phyloP scores from a whole-genome alignment of 2,329 filamentous ascomycete genomes.

The Sporothrix phasma region DNA sequence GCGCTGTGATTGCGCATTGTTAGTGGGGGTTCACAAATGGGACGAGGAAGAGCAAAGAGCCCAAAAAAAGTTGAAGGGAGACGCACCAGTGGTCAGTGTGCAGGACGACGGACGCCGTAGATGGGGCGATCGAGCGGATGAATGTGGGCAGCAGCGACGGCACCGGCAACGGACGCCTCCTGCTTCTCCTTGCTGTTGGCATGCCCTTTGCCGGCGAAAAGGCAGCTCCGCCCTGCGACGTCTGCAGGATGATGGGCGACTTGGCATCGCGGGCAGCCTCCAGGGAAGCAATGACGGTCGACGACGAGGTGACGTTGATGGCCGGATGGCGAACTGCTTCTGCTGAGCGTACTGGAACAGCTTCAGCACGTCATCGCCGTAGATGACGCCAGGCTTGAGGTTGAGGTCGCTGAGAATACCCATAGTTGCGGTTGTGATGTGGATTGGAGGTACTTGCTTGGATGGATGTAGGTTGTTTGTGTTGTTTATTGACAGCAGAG shows the following conservation, averaged over 20 bases:
- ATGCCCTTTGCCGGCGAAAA: slow-evolving; percentile 88
- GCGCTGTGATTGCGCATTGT: slow-evolving; percentile 48
- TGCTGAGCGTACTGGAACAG: slow-evolving; percentile 88
- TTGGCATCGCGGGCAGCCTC: slow-evolving; percentile 92
- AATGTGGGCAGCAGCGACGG: slow-evolving; percentile 86
- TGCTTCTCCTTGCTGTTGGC: slow-evolving; percentile 78
- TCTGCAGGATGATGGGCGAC: slow-evolving; percentile 84
- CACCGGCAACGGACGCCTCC: slow-evolving; percentile 77
- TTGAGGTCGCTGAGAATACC: slow-evolving; percentile 33
- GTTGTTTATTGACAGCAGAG: slow-evolving; percentile 10
- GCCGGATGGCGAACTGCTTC: slow-evolving; percentile 79
- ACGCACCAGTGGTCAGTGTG: slow-evolving; percentile 72
- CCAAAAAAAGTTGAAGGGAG: background rate
- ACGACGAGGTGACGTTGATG: slow-evolving; percentile 90
- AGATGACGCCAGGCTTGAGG: slow-evolving; percentile 45
- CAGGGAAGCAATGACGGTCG: slow-evolving; percentile 49
- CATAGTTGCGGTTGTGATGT: slow-evolving; percentile 20
- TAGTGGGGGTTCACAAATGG: background rate
- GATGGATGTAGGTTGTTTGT: background rate
- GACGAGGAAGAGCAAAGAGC: background rate
- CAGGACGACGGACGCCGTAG: slow-evolving; percentile 85
- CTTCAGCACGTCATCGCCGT: slow-evolving; percentile 43
- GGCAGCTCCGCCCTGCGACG: slow-evolving; percentile 86
- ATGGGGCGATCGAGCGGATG: slow-evolving; percentile 74
- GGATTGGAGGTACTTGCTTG: background rate